phyloP scores from a whole-genome alignment of 441 rosid species.

The Populus tomentosa region DNA sequence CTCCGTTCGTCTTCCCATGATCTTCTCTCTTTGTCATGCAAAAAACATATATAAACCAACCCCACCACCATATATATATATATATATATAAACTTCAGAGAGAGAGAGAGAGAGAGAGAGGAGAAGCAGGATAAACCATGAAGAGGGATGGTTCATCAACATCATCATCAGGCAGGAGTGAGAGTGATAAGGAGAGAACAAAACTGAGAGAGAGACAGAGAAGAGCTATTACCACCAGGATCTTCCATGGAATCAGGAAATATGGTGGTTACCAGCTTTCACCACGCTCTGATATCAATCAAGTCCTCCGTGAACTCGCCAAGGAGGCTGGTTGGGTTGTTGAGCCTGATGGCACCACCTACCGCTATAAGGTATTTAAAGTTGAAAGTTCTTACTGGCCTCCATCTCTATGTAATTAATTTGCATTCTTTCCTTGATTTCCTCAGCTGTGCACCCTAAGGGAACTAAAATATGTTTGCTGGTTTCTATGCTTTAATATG shows the following conservation, averaged over 20 bases:
- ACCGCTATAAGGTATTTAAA: constrained; percentile 23
- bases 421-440: neutral
- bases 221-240: constrained; percentile 46
- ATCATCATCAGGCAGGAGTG: constrained; percentile 22
- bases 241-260: constrained; percentile 44
- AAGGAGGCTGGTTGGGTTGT: constrained; percentile 51
- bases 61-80: neutral
- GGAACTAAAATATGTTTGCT: no score
- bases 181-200: constrained; percentile 48
- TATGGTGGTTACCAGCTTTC: constrained; percentile 43
- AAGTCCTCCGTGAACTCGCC: constrained; percentile 49
- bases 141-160: constrained; percentile 19
- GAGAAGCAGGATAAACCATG: neutral
- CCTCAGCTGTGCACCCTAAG: neutral
- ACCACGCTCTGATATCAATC: constrained; percentile 45
- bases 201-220: constrained; percentile 51
- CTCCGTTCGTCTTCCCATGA: neutral
- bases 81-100: no score
- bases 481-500: neutral
- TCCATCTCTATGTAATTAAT: neutral
- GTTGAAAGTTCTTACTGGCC: no score
- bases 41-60: constrained; percentile 22
- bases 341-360: constrained; percentile 48
- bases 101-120: neutral
- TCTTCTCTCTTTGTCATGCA: constrained; percentile 16